phyloP scores from a whole-genome alignment of 768 basidiomycete genomes.

The Lentinula aciculospora region DNA sequence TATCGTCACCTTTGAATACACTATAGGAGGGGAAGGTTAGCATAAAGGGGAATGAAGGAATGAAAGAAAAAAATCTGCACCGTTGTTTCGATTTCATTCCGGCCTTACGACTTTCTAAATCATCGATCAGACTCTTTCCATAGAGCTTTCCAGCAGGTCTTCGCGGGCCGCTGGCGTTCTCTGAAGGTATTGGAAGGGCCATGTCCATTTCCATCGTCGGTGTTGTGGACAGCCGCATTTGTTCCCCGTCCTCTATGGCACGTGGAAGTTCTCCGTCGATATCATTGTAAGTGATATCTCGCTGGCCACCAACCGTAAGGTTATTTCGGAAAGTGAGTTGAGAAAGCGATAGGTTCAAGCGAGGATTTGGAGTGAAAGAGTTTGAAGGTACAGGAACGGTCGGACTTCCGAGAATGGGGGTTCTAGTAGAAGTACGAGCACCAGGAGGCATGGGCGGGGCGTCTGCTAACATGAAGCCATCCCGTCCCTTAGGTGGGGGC shows the following conservation, averaged over 20 bases:
- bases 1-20: slow-evolving; percentile 81
- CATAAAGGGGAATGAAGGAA: neutral
- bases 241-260: slow-evolving; percentile 75
- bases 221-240: slow-evolving; percentile 40
- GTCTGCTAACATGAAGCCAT: slow-evolving; percentile 63
- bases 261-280: slow-evolving; percentile 59
- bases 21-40: slow-evolving; percentile 29
- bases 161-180: slow-evolving; percentile 27
- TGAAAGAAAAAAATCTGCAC: slow-evolving; percentile 33
- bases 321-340: slow-evolving; percentile 86
- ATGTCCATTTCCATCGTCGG: slow-evolving; percentile 28
- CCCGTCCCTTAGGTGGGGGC: slow-evolving; percentile 29
- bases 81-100: slow-evolving; percentile 80
- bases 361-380: slow-evolving; percentile 76
- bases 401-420: slow-evolving; percentile 32
- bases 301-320: slow-evolving; percentile 61
- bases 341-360: slow-evolving; percentile 64
- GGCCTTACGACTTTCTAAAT: slow-evolving; percentile 78
- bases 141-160: slow-evolving; percentile 80
- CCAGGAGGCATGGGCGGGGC: slow-evolving; percentile 76
- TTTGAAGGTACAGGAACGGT: slow-evolving; percentile 45
- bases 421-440: slow-evolving; percentile 51
- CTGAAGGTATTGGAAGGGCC: slow-evolving; percentile 20
- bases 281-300: slow-evolving; percentile 57
- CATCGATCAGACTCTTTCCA: slow-evolving; percentile 87